Base-by-base conservation (phyloP, 495 filamentous ascomycete species). In the Penicillium bovifimosum region DNA sequence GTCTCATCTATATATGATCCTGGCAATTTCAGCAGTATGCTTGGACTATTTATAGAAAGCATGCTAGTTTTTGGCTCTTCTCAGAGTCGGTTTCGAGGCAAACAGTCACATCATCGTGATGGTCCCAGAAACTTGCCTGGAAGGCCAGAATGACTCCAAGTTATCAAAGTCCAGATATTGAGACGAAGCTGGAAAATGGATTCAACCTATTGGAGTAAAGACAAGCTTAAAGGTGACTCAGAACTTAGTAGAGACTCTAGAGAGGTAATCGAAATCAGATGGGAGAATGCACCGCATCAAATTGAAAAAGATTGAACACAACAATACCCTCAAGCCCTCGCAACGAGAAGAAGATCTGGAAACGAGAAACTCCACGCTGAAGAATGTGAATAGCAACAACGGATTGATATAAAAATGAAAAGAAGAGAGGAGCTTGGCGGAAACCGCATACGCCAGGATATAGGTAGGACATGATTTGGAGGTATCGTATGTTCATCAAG, bases 281-380 rank as follows among this genome's bases (percentile, higher is more conserved):
- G 10, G 50, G 31, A 43, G 16, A 36, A 45, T 44, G 29, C 17
- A 29, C 31, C 47, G 43, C 42, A 41, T 17, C 13, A 45, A 54
- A 54, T 43, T 31, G n/a, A 41, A 52, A 39, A 24, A 29, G 14
- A 52, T 24, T 41, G 10, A 45, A 33, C 9, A 50, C 24, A n/a
- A 34, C 38, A 17, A 28, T 28, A 45, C 10, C 24, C 50, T 32
- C 50, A 24, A 42, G 11, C 55, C 33, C n/a, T 1, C 14, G 17
- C 33, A 43, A 47, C 10, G 32, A 46, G n/a, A 29, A 55, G 50
- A 28, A 48, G 34, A 8, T 14, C 56, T 44, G 33, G 57, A 47
- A 65, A 63, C 33, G 33, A 62, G 41, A 52, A 59, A 62, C 54
- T 56, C 50, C 57, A 56, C 59, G 59, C 62, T 62, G 35, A 50